phyloP scores from a whole-genome alignment of 2,329 filamentous ascomycete species.

The Alternaria sp. region DNA sequence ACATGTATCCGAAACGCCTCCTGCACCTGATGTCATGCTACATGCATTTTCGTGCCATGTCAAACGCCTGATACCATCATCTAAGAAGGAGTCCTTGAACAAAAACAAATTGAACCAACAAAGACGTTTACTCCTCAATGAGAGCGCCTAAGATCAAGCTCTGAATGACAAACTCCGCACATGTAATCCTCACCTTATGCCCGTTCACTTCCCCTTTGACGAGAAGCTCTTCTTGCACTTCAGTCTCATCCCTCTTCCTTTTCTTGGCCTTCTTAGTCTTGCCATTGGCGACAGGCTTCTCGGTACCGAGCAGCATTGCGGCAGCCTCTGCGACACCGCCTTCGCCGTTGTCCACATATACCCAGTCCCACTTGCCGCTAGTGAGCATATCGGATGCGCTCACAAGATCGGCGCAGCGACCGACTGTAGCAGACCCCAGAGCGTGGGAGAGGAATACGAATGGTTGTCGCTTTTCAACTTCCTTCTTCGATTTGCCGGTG shows the following conservation, averaged over 20 bases:
- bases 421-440: constrained; percentile 72
- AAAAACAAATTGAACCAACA: too few species aligned
- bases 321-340: constrained; percentile 62
- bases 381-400: constrained; percentile 68
- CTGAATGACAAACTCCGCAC: constrained; percentile 88
- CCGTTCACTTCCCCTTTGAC: constrained; percentile 48
- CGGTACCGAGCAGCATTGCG: constrained; percentile 54
- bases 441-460: constrained; percentile 83
- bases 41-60: not conserved
- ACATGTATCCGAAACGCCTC: not conserved
- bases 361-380: constrained; percentile 72
- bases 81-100: not conserved
- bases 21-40: not conserved
- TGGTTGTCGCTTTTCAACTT: constrained; percentile 68
- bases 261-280: constrained; percentile 39
- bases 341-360: constrained; percentile 78
- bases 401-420: constrained; percentile 67
- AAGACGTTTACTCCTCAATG: constrained; percentile 61
- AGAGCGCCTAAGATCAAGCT: constrained; percentile 86
- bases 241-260: constrained; percentile 51
- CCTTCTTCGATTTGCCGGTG: constrained; percentile 67
- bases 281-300: constrained; percentile 14
- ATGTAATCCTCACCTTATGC: constrained; percentile 70
- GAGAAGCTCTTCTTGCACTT: constrained; percentile 30
- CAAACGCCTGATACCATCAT: not conserved